These are phyloP conservation scores for Selenicereus undatus DNA, from an alignment of 148 eudicot species.

Conservation along the genomic window DNA sequence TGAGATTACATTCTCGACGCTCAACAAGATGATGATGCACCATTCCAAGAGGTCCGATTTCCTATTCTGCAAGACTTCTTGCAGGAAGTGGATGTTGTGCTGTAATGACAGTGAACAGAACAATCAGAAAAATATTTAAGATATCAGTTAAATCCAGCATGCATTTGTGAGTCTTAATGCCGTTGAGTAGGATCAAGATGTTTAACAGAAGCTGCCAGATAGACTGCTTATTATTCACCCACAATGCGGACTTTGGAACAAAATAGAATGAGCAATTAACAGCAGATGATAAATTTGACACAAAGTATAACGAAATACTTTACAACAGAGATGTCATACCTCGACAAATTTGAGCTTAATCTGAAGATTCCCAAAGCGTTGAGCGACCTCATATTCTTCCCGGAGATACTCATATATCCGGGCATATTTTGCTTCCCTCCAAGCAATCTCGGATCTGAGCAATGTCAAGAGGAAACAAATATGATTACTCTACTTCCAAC, in stretches of 20 bases:
- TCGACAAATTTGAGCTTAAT: slow-evolving; percentile 90
- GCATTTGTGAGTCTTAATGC: background rate
- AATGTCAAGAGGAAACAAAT: background rate
- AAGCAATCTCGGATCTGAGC: slow-evolving; percentile 94
- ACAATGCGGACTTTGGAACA: background rate
- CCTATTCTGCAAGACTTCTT: slow-evolving; percentile 92
- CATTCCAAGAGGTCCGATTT: slow-evolving; percentile 86
- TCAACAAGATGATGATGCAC: slow-evolving; percentile 81
- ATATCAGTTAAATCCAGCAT: slow-evolving; percentile 1
- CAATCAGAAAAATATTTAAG: background rate
- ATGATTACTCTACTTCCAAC: background rate
- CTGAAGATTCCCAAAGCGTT: slow-evolving; percentile 87
- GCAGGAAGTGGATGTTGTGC: slow-evolving; percentile 98
- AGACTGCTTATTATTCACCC: background rate
- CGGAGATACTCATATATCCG: slow-evolving; percentile 79
- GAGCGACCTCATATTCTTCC: slow-evolving; percentile 89
- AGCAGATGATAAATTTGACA: background rate
- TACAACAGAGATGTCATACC: slow-evolving; percentile 36
- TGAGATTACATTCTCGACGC: slow-evolving; percentile 61
- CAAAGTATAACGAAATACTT: background rate
- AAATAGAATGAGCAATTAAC: background rate
- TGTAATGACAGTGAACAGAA: slow-evolving; percentile 30
- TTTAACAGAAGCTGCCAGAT: background rate
- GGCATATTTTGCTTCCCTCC: slow-evolving; percentile 93
- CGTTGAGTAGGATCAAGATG: background rate